phyloP scores from a whole-genome alignment of 352 stramenopile species.

The Globisporangium parvum region DNA sequence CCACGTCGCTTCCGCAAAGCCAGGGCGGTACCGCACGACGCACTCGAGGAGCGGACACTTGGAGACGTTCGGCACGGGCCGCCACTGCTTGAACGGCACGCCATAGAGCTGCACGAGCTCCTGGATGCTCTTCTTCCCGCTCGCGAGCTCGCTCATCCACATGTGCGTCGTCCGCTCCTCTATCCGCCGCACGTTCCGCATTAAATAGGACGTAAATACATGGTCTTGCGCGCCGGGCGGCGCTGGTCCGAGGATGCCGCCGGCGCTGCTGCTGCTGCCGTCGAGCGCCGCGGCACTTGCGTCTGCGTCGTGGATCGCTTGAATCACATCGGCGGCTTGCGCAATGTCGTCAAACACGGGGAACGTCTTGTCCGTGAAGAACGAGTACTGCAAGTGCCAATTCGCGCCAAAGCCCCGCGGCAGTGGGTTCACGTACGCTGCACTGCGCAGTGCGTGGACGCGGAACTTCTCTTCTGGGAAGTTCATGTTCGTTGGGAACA shows the following conservation, averaged over 20 bases:
- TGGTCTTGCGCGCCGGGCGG: slow-evolving; percentile 23
- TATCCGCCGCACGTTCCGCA: slow-evolving; percentile 72
- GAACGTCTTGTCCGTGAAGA: slow-evolving; percentile 75
- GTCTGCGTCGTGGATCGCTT: slow-evolving; percentile 19
- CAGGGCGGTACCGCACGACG: slow-evolving; percentile 66
- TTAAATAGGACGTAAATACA: slow-evolving; percentile 75
- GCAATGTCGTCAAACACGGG: slow-evolving; percentile 66
- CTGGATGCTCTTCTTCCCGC: slow-evolving; percentile 47
- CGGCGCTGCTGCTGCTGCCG: background rate
- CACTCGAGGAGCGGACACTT: slow-evolving; percentile 80
- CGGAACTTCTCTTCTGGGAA: slow-evolving; percentile 83
- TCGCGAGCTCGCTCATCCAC: slow-evolving; percentile 77
- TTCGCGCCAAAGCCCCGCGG: slow-evolving; percentile 72
- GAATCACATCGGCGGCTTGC: slow-evolving; percentile 43
- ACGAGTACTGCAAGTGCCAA: slow-evolving; percentile 83
- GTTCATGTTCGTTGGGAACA: slow-evolving; percentile 70
- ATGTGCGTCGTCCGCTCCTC: slow-evolving; percentile 72
- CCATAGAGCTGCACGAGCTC: slow-evolving; percentile 74
- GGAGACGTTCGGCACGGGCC: slow-evolving; percentile 57
- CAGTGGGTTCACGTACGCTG: slow-evolving; percentile 70
- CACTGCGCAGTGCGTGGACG: slow-evolving; percentile 59
- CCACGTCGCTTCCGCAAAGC: slow-evolving; percentile 72
- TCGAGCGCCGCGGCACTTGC: background rate
- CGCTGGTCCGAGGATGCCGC: background rate
- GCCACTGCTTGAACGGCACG: slow-evolving; percentile 83